A percentile compares a stretch with the other conserved stretches of the same genome.
Evolutionary conservation across 345 rosid genomes (phyloP).

Genomic region (Kernera saxatilis): DNA sequence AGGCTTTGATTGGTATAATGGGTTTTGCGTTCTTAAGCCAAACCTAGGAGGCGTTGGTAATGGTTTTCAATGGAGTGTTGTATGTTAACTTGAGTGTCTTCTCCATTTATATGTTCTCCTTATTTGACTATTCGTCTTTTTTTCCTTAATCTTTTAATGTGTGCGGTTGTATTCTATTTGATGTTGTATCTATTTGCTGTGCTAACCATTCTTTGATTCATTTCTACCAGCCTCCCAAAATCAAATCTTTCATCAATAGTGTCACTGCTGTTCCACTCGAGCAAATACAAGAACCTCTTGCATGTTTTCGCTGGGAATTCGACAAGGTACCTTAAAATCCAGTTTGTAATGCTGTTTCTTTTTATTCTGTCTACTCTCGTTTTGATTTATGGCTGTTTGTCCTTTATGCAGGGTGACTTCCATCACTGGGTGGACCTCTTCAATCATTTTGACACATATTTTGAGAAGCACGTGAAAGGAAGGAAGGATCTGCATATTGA

Average conservation of each 20-base stretch:
- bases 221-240: conserved; percentile 76
- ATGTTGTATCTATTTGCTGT: background rate
- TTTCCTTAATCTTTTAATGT: background rate
- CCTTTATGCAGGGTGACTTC: conserved; percentile 76
- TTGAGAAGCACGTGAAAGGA: conserved; percentile 78
- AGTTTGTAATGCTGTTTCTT: conserved; percentile 1
- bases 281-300: conserved; percentile 72
- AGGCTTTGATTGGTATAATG: background rate
- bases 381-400: conserved; percentile 16
- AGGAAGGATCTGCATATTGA: conserved; percentile 86
- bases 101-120: background rate
- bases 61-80: background rate
- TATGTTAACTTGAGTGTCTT: background rate
- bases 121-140: background rate
- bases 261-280: conserved; percentile 66
- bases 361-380: background rate
- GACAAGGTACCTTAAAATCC: conserved; percentile 53
- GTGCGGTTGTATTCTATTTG: background rate
- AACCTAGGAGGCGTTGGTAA: background rate
- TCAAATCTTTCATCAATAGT: conserved; percentile 69
- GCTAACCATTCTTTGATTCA: background rate
- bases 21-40: background rate
- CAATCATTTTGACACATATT: conserved; percentile 85
- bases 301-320: conserved; percentile 80
- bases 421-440: conserved; percentile 99